These are phyloP conservation scores for Ascosphaera pollenicola DNA, from an alignment of 2,329 filamentous ascomycete species.

Conservation along the genomic window DNA sequence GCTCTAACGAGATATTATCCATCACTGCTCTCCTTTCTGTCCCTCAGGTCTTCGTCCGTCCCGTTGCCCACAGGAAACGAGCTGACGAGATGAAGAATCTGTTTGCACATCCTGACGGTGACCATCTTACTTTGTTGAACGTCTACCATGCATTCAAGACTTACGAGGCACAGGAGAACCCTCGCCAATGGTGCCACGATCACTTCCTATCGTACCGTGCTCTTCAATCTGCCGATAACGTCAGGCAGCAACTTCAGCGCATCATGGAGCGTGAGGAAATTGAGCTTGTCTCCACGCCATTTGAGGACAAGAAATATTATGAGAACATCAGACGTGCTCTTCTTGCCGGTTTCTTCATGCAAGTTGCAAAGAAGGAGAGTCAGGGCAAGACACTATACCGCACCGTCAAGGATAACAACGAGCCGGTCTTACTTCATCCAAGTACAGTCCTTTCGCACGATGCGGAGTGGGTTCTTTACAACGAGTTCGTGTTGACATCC, in stretches of 20 bases:
- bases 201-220: constrained; percentile 84
- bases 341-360: constrained; percentile 97
- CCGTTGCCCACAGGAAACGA: constrained; percentile 62
- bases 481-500: constrained; percentile 91
- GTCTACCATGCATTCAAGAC: constrained; percentile 95
- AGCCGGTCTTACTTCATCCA: constrained; percentile 79
- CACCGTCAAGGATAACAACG: constrained; percentile 80
- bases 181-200: constrained; percentile 87
- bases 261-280: constrained; percentile 91
- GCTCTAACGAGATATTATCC: constrained; percentile 93
- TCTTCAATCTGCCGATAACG: constrained; percentile 80
- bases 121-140: constrained; percentile 90
- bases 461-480: constrained; percentile 93
- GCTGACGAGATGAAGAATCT: constrained; percentile 95
- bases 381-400: constrained; percentile 67
- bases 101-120: constrained; percentile 81
- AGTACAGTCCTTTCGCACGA: constrained; percentile 76
- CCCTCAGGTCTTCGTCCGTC: constrained; percentile 80
- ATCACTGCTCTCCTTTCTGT: constrained; percentile 87
- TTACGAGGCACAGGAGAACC: constrained; percentile 43
- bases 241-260: constrained; percentile 71
- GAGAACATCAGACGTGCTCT: constrained; percentile 87
- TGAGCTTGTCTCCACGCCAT: constrained; percentile 69
- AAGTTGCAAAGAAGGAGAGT: constrained; percentile 83
- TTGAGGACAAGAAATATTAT: constrained; percentile 94